Conservation (phyloP, 192 early-diverging fungal species). For the Coemansia sp. region DNA sequence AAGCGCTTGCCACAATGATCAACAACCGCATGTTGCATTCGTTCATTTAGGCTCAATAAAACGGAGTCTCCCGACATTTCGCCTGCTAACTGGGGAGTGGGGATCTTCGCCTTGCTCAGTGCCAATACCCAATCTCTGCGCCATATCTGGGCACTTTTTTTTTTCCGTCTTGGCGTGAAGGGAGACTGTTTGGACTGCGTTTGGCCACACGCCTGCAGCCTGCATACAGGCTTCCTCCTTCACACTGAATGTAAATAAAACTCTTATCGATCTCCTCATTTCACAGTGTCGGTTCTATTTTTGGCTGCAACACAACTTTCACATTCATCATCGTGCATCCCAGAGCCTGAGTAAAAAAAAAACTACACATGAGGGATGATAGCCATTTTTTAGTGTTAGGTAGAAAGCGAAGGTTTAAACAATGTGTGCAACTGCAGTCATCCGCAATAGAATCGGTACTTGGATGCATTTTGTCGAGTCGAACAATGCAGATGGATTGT, state of each 20-base stretch:
- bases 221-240: not conserved
- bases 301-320: not conserved
- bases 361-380: too few species aligned
- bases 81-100: not conserved
- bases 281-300: not conserved
- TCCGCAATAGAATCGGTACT: not conserved
- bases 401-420: not conserved
- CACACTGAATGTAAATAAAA: not conserved
- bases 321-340: conserved; percentile 3
- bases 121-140: not conserved
- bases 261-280: not conserved
- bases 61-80: not conserved
- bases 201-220: not conserved
- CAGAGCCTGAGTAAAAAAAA: too few species aligned
- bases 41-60: not conserved
- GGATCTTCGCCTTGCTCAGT: not conserved
- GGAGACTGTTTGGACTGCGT: not conserved
- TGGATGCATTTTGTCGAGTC: too few species aligned
- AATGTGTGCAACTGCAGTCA: not conserved
- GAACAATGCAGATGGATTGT: too few species aligned
- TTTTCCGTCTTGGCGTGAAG: not conserved
- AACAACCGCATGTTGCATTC: not conserved
- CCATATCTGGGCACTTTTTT: not conserved
- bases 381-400: not conserved
- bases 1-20: not conserved